phyloP scores from a whole-genome alignment of 371 early-diverging fungal species.

The Lichtheimia ramosa region DNA sequence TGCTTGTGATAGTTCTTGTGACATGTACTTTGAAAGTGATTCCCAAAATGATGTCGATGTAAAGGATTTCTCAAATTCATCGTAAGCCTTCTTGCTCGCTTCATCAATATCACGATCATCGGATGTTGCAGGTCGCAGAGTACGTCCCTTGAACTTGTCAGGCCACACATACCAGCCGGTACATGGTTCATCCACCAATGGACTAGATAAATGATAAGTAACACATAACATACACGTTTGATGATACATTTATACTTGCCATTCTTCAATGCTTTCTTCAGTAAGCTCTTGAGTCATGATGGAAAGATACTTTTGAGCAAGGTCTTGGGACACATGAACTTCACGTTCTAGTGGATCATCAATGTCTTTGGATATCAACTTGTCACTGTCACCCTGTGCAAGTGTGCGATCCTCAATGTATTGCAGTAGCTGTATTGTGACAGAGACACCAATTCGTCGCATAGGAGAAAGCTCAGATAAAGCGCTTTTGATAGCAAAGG shows the following conservation, averaged over 20 bases:
- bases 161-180: conserved; percentile 86
- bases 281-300: conserved; percentile 24
- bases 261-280: conserved; percentile 26
- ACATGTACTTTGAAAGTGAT: conserved; percentile 53
- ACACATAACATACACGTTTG: neutral
- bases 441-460: conserved; percentile 60
- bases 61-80: conserved; percentile 51
- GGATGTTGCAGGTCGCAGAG: conserved; percentile 29
- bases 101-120: conserved; percentile 46
- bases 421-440: conserved; percentile 50
- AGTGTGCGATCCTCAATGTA: conserved; percentile 63
- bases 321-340: neutral
- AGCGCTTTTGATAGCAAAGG: conserved; percentile 56
- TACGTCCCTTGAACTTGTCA: conserved; percentile 51
- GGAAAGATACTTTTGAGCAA: conserved; percentile 24
- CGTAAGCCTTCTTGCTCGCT: conserved; percentile 48
- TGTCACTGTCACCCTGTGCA: conserved; percentile 47
- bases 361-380: conserved; percentile 35
- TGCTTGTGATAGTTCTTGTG: conserved; percentile 62
- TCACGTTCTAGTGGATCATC: conserved; percentile 47
- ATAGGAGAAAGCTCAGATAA: conserved; percentile 73
- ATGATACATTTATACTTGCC: conserved; percentile 20
- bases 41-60: conserved; percentile 57
- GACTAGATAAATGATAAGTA: conserved; percentile 16
- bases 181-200: conserved; percentile 51